Evolutionary conservation across 2,329 filamentous ascomycete genomes (phyloP), one percentile per base, ranked within the genome.

Genomic region (Blastomyces gilchristii): DNA sequence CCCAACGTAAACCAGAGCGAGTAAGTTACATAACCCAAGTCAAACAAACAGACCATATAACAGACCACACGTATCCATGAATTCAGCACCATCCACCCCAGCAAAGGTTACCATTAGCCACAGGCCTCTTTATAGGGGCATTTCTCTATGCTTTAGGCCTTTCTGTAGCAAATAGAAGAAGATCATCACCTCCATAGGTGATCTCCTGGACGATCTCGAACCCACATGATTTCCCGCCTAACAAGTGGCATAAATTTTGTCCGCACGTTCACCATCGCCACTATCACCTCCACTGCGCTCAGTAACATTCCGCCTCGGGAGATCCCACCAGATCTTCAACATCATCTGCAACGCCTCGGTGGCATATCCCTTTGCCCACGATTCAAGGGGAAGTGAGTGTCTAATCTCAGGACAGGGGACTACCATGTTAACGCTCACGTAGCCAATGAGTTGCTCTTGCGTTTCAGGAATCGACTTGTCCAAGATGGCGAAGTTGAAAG

Each of bases 331-430:
- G 61, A 66, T 62, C 49, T 67, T 66, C 31, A 71, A 47, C 58
- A 71, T 37, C 60, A 68, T 52, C 2, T 60, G 56, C 50, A 72
- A 57, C 12, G 70, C 67, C 34, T 72, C 71, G 1, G 70, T 72
- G 9, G 69, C 69, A 28, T 66, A 69, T n/a, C 70, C 71, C 25
- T 68, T 71, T 0, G 68, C 67, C 71, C 71, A 72, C 12, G 50
- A 53, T 43, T 67, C 66, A 0, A 69, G 71, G 50, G 67, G 66
- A 12, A 71, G 41, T 5, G 68, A 68, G 28, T 71, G 71, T 18
- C 71, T 70, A 18, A 71, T 68, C 28, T 71, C 69, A 0, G 69
- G 66, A 57, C 63, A 67, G 0, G 69, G 69, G 4, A 63, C 53
- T 9, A 68, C 34, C 4, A 58, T 49, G 9, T 69, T 71, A 56